Conservation (phyloP, 2,329 filamentous ascomycete genomes). For the Incumbomyces lentus region DNA sequence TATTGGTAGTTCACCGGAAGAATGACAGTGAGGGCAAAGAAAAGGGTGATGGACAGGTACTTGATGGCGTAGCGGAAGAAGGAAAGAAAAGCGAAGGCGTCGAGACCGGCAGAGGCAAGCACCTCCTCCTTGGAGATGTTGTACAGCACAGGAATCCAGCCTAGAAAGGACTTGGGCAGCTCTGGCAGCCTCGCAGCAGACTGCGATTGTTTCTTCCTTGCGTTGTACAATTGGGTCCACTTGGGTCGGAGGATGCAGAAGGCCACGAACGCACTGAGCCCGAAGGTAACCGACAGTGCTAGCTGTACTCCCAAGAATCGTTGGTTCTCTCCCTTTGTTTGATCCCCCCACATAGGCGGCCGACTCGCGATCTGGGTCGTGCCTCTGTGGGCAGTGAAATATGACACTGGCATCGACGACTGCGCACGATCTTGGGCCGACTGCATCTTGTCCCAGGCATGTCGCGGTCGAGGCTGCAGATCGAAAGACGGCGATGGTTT, state of each 20-base stretch:
- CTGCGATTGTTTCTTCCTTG: constrained; percentile 66
- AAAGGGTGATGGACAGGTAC: constrained; percentile 66
- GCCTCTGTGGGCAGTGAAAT: background rate
- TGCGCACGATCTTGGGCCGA: too few relatives aligned
- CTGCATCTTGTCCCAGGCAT: constrained; percentile 1
- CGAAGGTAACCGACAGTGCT: constrained; percentile 33
- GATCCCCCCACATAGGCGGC: constrained; percentile 15
- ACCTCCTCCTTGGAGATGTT: constrained; percentile 81
- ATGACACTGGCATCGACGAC: background rate
- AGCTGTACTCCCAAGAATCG: constrained; percentile 35
- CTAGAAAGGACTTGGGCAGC: constrained; percentile 74
- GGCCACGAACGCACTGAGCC: constrained; percentile 34
- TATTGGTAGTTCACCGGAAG: constrained; percentile 74
- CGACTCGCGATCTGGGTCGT: constrained; percentile 7
- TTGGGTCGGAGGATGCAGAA: constrained; percentile 61
- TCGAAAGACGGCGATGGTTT: background rate
- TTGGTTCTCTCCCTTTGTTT: constrained; percentile 19
- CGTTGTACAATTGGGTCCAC: constrained; percentile 86
- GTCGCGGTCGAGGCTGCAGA: background rate
- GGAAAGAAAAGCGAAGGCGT: constrained; percentile 88
- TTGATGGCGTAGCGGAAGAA: constrained; percentile 95
- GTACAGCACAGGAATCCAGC: constrained; percentile 85
- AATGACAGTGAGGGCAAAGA: constrained; percentile 72
- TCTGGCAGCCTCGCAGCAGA: constrained; percentile 59
- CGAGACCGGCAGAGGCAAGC: constrained; percentile 77